phyloP scores from a whole-genome alignment of 768 basidiomycete species.

The Hebeloma cylindrosporum region DNA sequence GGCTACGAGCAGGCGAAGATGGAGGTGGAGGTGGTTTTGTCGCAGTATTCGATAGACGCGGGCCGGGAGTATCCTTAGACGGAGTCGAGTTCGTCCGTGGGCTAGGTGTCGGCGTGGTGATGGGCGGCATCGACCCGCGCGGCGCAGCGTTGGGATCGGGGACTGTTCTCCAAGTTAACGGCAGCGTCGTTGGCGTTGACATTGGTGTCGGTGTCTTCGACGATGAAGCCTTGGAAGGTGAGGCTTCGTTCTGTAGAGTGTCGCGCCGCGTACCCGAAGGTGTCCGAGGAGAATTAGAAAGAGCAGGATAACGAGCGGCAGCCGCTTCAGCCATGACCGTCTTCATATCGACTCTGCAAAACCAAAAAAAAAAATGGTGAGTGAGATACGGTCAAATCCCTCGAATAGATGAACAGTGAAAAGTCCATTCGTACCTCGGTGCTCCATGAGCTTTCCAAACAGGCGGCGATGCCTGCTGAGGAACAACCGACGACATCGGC shows the following conservation, averaged over 20 bases:
- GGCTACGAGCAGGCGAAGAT: constrained; percentile 14
- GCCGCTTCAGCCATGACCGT: constrained; percentile 82
- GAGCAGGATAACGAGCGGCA: constrained; percentile 15
- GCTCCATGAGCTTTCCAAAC: constrained; percentile 51
- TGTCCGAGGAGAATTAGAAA: constrained; percentile 5
- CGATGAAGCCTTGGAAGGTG: constrained; percentile 4
- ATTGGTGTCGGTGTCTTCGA: background rate
- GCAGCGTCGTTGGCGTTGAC: background rate
- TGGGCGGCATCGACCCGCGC: background rate
- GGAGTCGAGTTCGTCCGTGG: background rate
- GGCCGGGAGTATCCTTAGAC: background rate
- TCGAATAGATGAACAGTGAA: constrained; percentile 6
- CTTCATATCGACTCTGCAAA: constrained; percentile 74
- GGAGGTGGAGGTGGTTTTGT: constrained; percentile 1
- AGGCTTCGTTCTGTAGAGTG: background rate
- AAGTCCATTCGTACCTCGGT: constrained; percentile 45
- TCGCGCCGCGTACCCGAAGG: background rate
- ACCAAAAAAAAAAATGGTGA: background rate
- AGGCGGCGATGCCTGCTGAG: constrained; percentile 16
- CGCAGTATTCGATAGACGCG: background rate
- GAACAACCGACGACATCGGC: no score
- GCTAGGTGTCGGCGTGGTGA: constrained; percentile 4
- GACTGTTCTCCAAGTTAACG: constrained; percentile 7
- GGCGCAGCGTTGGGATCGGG: background rate
- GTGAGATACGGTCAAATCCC: background rate